Evolutionary conservation across 352 stramenopile species (phyloP), one percentile per base, ranked within the genome.

Genomic region (Globisporangium canariense): DNA sequence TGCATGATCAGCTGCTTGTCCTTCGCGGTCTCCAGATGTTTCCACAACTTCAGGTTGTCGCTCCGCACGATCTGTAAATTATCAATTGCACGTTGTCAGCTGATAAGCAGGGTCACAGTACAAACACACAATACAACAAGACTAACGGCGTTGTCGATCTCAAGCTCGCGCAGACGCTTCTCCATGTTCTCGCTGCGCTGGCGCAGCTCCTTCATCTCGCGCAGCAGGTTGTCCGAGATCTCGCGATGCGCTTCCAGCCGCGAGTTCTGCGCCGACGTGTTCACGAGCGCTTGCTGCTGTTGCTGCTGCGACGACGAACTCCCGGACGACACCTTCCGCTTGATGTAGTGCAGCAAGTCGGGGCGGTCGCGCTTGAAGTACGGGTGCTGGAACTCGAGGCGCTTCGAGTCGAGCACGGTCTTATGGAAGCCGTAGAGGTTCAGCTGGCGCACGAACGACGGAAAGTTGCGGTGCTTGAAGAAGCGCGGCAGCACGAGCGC

Each of bases 371-470:
- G 81, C 67, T 94, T 92, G 62, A 98, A 98, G 74, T 93, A 91
- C 58, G 87, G 86, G 64, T 98, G 93, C 73, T 92, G 87, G 74
- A 98, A 98, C 76, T 98, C 91, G n/a, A 95, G 76, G 22, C 86
- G 82, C 71, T 94, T 97, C 47, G 91, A 95, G 74, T 98, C 93
- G 46, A 95, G 79, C 59, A 96, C 85, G 41, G 88, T 96, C 75
- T 98, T 98, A 67, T 94, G 82, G 71, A 98, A 98, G 56, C 92
- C 89, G 67, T 98, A 96, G 60, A 98, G 86, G 70, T 98, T 98
- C 34, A 98, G 78, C 76, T 98, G 92, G 16, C 92, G 89, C 66
- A 98, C 90, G 58, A 98, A 98, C n/a, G 88, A 97, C 60, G 89
- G 86, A 64, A 97, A 96, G 73, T 98, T 98, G 61, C 83, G 85